Base-by-base conservation (phyloP, 2,329 filamentous ascomycete genomes). In the Chaetomium olivaceum region DNA sequence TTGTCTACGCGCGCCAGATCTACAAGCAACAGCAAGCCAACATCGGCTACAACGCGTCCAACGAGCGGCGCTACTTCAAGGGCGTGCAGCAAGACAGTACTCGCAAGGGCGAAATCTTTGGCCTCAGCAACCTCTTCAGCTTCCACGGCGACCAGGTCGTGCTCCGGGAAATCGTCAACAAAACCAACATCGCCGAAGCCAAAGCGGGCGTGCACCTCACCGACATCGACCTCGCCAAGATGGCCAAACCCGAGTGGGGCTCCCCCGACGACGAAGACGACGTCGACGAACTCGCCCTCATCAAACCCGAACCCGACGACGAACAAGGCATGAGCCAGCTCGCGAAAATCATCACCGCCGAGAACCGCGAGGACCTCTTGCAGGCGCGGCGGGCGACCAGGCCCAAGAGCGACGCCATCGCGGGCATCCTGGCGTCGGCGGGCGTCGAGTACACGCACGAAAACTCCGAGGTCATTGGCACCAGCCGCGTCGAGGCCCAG, bases 11-110 rank as follows among this genome's bases (percentile, higher is more conserved):
- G 0, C 86, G 95, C 7, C 95, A 99, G 73, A 95, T 99, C 48
- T 99, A 99, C 83, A 99, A 99, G 77, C 95, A 99, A 75, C 95
- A 99, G 74, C 95, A 98, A 79, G 94, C 95, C 29, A 98, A 97
- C 73, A 98, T 99, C 65, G 95, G 92, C 0, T 98, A 99, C 77
- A 96, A 89, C 39, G 95, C 95, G 0, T 96, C 92, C 0, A 90
- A 89, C 5, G 95, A 99, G 77, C 88, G 95, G 3, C 88, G 95
- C 1, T 99, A 99, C 77, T 99, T 99, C 80, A 93, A 90, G 71
- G 95, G 95, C 50, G 92, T 98, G 0, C 94, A 97, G 77, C 90
- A 96, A 68, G 87, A 92, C 70, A 87, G 87, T 27, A 86, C 87
- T 31, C 88, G 93, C 69, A 94, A 94, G 71, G 95, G 95, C 19